Base-by-base conservation (phyloP, 345 rosid species). In the Gossypium anomalum region DNA sequence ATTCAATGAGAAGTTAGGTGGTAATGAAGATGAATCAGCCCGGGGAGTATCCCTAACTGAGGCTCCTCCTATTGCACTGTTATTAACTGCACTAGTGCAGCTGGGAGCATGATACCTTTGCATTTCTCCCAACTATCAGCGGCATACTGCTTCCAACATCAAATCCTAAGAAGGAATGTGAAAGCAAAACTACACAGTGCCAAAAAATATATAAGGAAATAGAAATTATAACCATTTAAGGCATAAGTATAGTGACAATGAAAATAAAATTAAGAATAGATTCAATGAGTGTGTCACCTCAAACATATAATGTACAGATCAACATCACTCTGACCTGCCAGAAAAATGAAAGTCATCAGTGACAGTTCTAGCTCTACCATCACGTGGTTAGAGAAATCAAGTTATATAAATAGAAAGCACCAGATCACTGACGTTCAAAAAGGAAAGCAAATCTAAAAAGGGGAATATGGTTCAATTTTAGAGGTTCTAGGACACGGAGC, bases 21-120 rank as follows among this genome's bases (percentile, higher is more conserved):
- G 69, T 81, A 91, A 69, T 23, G 94, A 86, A 78, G 98, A 87
- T 72, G 99, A 85, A 82, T 93, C 98, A 80, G 90, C 77, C 71
- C 95, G 89, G 59, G 85, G 75, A 71, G 82, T 78, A 82, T 95
- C 99, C 86, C 94, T 90, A 41, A 85, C 83, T 65, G 99, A 86
- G 59, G 89, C 81, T 70, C 96, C 89, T 72, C 97, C 91, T 82
- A 87, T 82, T 75, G 85, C 73, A 75, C 89, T 91, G 80, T 88
- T 93, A 81, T 90, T 95, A 81, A 91, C 97, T 88, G 99, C 94
- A 92, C 93, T 88, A 85, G 86, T 83, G 99, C 93, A 88, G 97
- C 82, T 87, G 27, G 89, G 72, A 88, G 89, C 72, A 86, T 92
- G 98, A 90, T 87, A 92, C 90, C 97, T 93, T 88, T 93, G 98